Evolutionary conservation across 306 rosid genomes (phyloP).

Genomic region (Vicia sativa): DNA sequence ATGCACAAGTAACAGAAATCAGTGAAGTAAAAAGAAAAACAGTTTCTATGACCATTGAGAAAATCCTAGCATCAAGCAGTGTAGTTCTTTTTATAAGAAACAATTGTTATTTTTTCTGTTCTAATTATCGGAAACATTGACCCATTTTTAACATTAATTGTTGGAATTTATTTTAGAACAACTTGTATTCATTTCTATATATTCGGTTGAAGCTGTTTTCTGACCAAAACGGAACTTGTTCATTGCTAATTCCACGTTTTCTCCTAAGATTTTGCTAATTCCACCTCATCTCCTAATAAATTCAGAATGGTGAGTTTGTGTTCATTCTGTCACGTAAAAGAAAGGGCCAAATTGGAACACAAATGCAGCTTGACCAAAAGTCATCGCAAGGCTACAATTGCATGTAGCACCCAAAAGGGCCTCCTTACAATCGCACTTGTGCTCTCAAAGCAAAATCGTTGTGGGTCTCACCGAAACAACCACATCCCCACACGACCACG

Average conservation of each 20-base stretch:
- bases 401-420: not conserved
- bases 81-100: not conserved
- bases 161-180: no score
- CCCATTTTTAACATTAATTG: not conserved
- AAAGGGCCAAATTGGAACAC: not conserved
- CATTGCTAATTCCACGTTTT: not conserved
- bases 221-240: no score
- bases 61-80: constrained; percentile 7
- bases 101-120: not conserved
- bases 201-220: no score
- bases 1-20: constrained; percentile 33
- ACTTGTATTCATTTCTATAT: no score
- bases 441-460: not conserved
- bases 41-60: not conserved
- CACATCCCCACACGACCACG: not conserved
- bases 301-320: not conserved
- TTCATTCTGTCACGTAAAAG: not conserved
- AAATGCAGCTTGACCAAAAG: not conserved
- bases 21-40: constrained; percentile 31
- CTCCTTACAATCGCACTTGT: not conserved
- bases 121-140: not conserved
- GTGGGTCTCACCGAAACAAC: not conserved
- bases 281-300: not conserved
- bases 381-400: not conserved
- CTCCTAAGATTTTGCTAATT: not conserved